Conservation (phyloP, 805 yeast species). For the Ogataea haglerorum region DNA sequence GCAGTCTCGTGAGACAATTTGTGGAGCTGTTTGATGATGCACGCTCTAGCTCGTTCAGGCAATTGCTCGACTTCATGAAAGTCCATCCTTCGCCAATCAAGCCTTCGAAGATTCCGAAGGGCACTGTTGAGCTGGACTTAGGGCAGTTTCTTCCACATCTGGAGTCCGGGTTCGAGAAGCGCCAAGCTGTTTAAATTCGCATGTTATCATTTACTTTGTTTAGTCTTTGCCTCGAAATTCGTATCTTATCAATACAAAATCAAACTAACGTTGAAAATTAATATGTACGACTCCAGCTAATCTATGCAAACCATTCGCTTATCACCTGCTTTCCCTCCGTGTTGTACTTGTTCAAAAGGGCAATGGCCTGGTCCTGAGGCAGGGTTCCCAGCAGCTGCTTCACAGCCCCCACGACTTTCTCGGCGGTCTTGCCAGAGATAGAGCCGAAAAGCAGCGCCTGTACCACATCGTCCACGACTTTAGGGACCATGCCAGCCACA, state of each 20-base stretch:
- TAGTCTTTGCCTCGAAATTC: slow-evolving; percentile 2
- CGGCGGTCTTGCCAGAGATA: slow-evolving; percentile 69
- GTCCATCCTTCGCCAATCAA: slow-evolving; percentile 33
- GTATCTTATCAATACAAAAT: slow-evolving; percentile 4
- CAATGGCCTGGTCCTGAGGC: slow-evolving; percentile 68
- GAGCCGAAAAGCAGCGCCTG: slow-evolving; percentile 71
- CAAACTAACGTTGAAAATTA: slow-evolving; percentile 1
- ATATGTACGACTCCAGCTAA: slow-evolving; percentile 3
- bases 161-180: slow-evolving; percentile 9
- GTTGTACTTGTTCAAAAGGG: slow-evolving; percentile 58
- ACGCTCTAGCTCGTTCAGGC: slow-evolving; percentile 26
- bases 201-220: neutral
- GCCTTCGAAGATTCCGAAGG: slow-evolving; percentile 32
- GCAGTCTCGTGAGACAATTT: slow-evolving; percentile 32
- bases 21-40: slow-evolving; percentile 35
- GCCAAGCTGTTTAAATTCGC: neutral
- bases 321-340: slow-evolving; percentile 57
- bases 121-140: slow-evolving; percentile 24
- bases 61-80: slow-evolving; percentile 27
- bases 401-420: slow-evolving; percentile 55
- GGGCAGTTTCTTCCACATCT: slow-evolving; percentile 14
- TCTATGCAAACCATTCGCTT: slow-evolving; percentile 28
- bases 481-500: slow-evolving; percentile 49
- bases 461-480: slow-evolving; percentile 63
- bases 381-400: slow-evolving; percentile 60